Evolutionary conservation across 129 eudicot species (phyloP).

Genomic region (Pittosporum tobira): DNA sequence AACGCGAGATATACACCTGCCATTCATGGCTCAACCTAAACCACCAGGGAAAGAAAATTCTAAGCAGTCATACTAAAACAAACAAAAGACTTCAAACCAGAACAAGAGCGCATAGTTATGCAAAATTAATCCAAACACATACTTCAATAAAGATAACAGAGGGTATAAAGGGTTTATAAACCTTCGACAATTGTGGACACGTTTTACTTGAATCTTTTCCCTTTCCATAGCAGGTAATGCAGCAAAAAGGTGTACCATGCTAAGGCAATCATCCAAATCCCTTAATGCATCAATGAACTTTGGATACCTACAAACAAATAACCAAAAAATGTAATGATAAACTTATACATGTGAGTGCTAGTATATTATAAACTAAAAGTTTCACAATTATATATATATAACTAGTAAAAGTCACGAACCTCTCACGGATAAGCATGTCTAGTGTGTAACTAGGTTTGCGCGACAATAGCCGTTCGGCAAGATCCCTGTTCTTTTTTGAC

Average conservation of each 20-base stretch:
- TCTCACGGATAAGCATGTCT: conserved; percentile 63
- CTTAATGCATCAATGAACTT: conserved; percentile 76
- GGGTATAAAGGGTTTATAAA: conserved; percentile 3
- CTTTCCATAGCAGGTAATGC: conserved; percentile 78
- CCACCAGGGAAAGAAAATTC: background rate
- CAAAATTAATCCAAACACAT: background rate
- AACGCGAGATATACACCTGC: conserved; percentile 84
- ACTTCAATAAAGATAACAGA: background rate
- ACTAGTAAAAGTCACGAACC: no score
- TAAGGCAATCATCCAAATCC: conserved; percentile 84
- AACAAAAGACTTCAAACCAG: background rate
- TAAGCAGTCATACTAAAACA: background rate
- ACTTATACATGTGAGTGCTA: background rate
- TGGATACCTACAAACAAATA: conserved; percentile 49
- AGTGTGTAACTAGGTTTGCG: conserved; percentile 60
- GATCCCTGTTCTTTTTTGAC: conserved; percentile 71
- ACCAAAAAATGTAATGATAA: background rate
- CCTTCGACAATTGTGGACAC: conserved; percentile 81
- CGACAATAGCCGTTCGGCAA: conserved; percentile 55
- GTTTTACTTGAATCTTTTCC: conserved; percentile 57
- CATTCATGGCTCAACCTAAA: conserved; percentile 86
- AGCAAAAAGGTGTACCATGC: conserved; percentile 88
- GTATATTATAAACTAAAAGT: no score
- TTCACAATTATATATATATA: no score
- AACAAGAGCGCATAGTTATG: background rate